Evolutionary conservation across 306 rosid genomes (phyloP), one percentile per base, ranked within the genome.

Genomic region (Begonia peltatifolia): DNA sequence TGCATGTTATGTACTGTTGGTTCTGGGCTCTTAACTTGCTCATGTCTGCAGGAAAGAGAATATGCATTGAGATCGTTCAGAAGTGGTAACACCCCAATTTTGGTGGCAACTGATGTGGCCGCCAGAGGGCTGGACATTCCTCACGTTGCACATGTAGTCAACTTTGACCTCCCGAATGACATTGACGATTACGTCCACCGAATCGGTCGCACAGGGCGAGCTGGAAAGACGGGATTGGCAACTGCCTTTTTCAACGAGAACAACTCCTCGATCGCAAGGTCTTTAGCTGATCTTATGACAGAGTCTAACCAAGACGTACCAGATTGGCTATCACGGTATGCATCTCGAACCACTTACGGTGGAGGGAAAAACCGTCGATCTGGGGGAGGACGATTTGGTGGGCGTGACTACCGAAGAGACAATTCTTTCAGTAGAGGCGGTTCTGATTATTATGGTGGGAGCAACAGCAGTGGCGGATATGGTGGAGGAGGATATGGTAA

Each of bases 61-160:
- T 63, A 49, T 2, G 93, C 95, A 48, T 71, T 87, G 64, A 77
- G 82, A 71, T 79, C 88, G 18, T 86, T 86, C 65, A 79, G 81
- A 71, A 86, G 88, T 63, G 95, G 95, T 15, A 77, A 79, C 50
- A 79, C 87, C 41, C 95, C 95, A 6, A 86, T 86, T 50, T 71
- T 86, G 85, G 95, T 86, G 44, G 95, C 95, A 52, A 86, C 95
- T 51, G 95, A 86, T 67, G 95, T 86, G 61, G 95, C 95, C 42
- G 95, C 95, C 10, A 92, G 95, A 59, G 95, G 95, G 56, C 93
- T 86, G 65, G 93, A 86, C 52, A 86, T 86, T 63, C 95, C 93
- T 25, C 93, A 82, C 53, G 95, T 86, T 59, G 84, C 88, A 35
- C 95, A 86, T 61, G 95, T 86, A 30, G 86, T 86, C 53, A 86